Percentiles rank a stretch among this genome's conserved stretches.
Evolutionary conservation across 805 yeast species (phyloP).

Genomic region (Hanseniaspora guilliermondii): DNA sequence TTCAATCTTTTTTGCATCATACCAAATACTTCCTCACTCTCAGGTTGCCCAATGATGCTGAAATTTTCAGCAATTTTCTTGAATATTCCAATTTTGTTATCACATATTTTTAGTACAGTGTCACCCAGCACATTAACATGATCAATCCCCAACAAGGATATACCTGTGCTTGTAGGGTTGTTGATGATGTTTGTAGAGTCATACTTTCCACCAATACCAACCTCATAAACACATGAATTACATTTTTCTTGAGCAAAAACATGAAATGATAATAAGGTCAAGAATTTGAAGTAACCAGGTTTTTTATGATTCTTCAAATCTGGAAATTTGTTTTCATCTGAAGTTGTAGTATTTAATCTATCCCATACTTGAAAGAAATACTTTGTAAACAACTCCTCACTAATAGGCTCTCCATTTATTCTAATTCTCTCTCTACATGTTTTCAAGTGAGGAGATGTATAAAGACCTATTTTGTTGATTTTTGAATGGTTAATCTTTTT

Average conservation of each 20-base stretch:
- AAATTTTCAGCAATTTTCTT: conserved; percentile 57
- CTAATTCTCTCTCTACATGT: conserved; percentile 84
- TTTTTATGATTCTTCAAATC: conserved; percentile 59
- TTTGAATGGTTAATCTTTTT: conserved; percentile 23
- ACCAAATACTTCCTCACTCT: conserved; percentile 35
- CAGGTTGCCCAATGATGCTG: conserved; percentile 46
- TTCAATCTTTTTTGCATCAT: conserved; percentile 53
- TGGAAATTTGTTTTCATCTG: conserved; percentile 51
- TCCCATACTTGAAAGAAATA: conserved; percentile 96
- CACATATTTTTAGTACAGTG: conserved; percentile 79
- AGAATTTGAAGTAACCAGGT: conserved; percentile 86
- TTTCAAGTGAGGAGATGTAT: conserved; percentile 90
- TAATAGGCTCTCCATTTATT: conserved; percentile 74
- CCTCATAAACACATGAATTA: conserved; percentile 91
- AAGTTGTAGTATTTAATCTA: conserved; percentile 43
- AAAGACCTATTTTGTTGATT: conserved; percentile 68
- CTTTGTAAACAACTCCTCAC: conserved; percentile 65
- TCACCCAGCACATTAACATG: conserved; percentile 78
- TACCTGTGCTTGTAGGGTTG: conserved; percentile 73
- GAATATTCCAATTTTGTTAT: conserved; percentile 94
- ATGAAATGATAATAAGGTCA: conserved; percentile 83
- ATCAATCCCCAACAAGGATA: conserved; percentile 79
- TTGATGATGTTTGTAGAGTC: conserved; percentile 89
- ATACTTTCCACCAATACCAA: conserved; percentile 95
- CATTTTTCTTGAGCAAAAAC: conserved; percentile 78